phyloP scores from a whole-genome alignment of 371 early-diverging fungal genomes.

The Entomophthora muscae region DNA sequence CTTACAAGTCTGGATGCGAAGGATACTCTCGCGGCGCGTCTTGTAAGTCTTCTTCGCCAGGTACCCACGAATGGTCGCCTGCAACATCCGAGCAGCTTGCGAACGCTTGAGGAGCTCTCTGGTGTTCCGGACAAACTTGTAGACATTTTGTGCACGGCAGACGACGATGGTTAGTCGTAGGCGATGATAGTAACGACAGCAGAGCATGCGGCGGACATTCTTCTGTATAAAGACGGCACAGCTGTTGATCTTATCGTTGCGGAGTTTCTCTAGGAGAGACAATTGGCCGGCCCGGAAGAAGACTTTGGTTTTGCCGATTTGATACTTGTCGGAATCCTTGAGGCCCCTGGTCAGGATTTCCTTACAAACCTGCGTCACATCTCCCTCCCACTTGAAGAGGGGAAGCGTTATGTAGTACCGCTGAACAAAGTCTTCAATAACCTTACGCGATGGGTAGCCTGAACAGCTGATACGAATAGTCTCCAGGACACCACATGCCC shows the following conservation, averaged over 20 bases:
- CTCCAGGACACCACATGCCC: constrained; percentile 99
- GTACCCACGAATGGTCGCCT: constrained; percentile 44
- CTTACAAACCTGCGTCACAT: constrained; percentile 32
- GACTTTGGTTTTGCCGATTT: constrained; percentile 94
- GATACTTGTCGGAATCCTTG: constrained; percentile 66
- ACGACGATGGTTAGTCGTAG: constrained; percentile 30
- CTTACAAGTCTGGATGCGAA: constrained; percentile 16
- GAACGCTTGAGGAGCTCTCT: constrained; percentile 37
- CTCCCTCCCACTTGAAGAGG: constrained; percentile 45
- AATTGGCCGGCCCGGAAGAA: constrained; percentile 97
- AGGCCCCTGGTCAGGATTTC: constrained; percentile 52
- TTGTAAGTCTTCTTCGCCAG: constrained; percentile 31
- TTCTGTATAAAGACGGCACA: constrained; percentile 78
- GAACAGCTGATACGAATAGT: constrained; percentile 97
- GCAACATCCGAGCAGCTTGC: constrained; percentile 56
- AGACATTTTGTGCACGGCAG: constrained; percentile 46
- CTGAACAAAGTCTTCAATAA: constrained; percentile 83
- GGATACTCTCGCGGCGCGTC: constrained; percentile 17
- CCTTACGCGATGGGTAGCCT: constrained; percentile 93
- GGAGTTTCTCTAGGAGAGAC: constrained; percentile 76
- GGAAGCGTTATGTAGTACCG: constrained; percentile 77
- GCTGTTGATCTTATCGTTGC: constrained; percentile 58
- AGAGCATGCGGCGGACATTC: constrained; percentile 60
- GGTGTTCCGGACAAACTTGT: constrained; percentile 31
- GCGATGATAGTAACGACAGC: constrained; percentile 43